Base-by-base conservation (phyloP, 257 asterid species). In the Leonotis leonurus region DNA sequence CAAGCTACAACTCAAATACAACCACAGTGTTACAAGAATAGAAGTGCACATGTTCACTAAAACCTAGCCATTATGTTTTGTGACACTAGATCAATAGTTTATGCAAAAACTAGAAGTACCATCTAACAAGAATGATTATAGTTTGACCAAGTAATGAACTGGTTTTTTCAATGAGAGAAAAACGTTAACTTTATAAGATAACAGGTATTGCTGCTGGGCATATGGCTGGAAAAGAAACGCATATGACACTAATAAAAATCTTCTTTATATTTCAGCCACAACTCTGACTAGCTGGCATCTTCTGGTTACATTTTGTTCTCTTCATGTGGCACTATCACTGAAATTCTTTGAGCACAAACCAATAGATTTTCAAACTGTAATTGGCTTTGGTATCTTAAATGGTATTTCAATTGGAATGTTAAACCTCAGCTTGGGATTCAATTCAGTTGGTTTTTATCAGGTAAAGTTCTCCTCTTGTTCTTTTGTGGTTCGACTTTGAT, bases 261-360 rank as follows among this genome's bases (percentile, higher is more conserved):
- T 51, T 69, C 45, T 46, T 39, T 40, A 21, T 13, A 39, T 40
- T 77, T 70, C 87, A 90, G 95, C 96, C 76, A 87, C 96, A 8
- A 90, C 95, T 68, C 65, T 89, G 77, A 89, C 96, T 30, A 89
- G 96, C 84, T 89, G 96, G 96, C 96, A 89, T 80, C 77, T 89
- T 65, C 79, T 87, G 49, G 96, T 85, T 33, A 87, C 96, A 0
- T 87, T 73, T 73, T 85, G 90, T 69, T 86, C 97, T 39, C 95
- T 90, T 69, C 97, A 85, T 44, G 83, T 82, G 74, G 95, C 94
- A 0, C 68, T 80, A 11, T 77, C 77, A 72, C 62, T 90, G 95
- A 89, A 79, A 41, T 75, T 86, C 57, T 89, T 89, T 35, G 97
- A 89, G 76, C 94, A 86, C 78, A 89, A 84, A 60, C 95, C 95